phyloP scores from a whole-genome alignment of 176 grass and related monocot species.

The Hyparrhenia diplandra region DNA sequence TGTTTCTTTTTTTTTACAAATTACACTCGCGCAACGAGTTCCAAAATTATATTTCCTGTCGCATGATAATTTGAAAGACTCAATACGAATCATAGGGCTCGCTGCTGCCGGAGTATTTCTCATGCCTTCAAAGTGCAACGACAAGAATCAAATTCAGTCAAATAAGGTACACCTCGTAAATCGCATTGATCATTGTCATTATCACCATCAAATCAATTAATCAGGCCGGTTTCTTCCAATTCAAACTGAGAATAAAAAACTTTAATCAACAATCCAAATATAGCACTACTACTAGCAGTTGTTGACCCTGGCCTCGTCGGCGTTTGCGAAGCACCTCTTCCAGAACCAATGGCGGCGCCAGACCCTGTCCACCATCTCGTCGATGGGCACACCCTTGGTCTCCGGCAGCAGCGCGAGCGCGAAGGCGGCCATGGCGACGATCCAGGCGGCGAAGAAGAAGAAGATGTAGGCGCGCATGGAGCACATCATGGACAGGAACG shows the following conservation, averaged over 20 bases:
- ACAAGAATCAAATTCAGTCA: too few relatives aligned
- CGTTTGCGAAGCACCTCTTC: slow-evolving; percentile 49
- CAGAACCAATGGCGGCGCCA: slow-evolving; percentile 72
- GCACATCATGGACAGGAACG: slow-evolving; percentile 80
- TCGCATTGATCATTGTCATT: too few relatives aligned
- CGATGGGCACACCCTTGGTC: slow-evolving; percentile 59
- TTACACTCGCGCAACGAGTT: too few relatives aligned
- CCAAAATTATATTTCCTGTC: too few relatives aligned
- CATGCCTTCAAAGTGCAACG: too few relatives aligned
- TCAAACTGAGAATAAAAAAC: neutral
- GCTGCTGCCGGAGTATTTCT: too few relatives aligned
- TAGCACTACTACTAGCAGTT: slow-evolving; percentile 4
- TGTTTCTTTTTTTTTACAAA: too few relatives aligned
- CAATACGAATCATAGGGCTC: too few relatives aligned
- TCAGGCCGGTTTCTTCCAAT: neutral
- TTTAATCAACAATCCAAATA: neutral
- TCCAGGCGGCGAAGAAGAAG: slow-evolving; percentile 65
- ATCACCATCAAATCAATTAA: neutral
- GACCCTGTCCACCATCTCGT: slow-evolving; percentile 50
- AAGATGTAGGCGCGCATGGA: slow-evolving; percentile 37
- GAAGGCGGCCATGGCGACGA: slow-evolving; percentile 37
- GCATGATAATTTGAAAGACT: too few relatives aligned
- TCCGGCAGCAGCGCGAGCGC: slow-evolving; percentile 49
- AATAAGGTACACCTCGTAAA: too few relatives aligned
- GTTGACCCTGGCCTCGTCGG: neutral